Evolutionary conservation across 2,329 filamentous ascomycete genomes (phyloP), one percentile per base, ranked within the genome.

Genomic region (Sporothrix protearum): DNA sequence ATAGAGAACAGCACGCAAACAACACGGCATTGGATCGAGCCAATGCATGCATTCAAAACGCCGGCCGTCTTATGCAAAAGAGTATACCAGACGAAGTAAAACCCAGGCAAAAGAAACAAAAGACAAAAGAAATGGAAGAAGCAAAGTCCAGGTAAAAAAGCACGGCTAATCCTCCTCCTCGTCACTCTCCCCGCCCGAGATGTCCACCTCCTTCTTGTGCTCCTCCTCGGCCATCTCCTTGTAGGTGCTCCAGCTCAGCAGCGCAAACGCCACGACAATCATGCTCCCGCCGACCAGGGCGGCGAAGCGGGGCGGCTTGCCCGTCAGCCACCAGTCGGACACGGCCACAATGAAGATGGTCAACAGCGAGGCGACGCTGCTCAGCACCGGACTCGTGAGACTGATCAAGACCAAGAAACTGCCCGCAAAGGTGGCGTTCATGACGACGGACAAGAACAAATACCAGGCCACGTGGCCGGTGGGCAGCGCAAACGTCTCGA

Each of bases 321-420:
- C 93, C 0, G 93, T 96, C 57, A 94, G 84, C 71, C 94, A 79
- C 89, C 96, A 96, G 81, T 99, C 96, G 71, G 92, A 92, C 39
- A 98, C 84, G 0, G 95, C 96, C 7, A 99, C 96, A 73, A 98
- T 88, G 85, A 99, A 98, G 75, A 99, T 99, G 28, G 96, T 99
- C 63, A 99, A 85, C 39, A 99, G 87, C 2, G 95, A 93, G 0
- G 96, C 96, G 12, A 99, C 96, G 22, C 92, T 96, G 72, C 91
- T 95, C 4, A 99, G 85, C 2, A 99, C 96, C 0, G 96, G 96
- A 22, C 91, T 95, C 0, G 96, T 99, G 36, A 99, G 86, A 19
- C 91, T 94, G 78, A 99, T 98, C 69, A 99, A 86, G 45, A 97
- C 92, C 8, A 98, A 86, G 84, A 98, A 98, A 25, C 91, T 93